These are phyloP conservation scores for Xylaria hypoxylon DNA, from an alignment of 2,329 filamentous ascomycete species.

Conservation along the genomic window DNA sequence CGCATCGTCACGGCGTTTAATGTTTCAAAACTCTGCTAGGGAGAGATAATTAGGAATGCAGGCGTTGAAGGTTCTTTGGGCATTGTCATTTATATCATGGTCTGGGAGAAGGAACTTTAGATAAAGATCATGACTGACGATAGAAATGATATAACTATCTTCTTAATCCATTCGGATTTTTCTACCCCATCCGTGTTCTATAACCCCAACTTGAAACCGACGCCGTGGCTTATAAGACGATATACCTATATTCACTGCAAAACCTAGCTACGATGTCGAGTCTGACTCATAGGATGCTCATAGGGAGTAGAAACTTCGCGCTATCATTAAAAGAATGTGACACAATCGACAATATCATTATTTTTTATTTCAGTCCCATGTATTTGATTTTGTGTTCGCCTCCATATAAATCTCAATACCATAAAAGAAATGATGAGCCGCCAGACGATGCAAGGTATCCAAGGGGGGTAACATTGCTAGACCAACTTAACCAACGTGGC, in stretches of 20 bases:
- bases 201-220: background rate
- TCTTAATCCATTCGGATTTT: background rate
- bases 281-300: background rate
- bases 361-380: background rate
- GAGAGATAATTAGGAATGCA: background rate
- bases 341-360: background rate
- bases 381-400: background rate
- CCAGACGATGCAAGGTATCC: constrained; percentile 14
- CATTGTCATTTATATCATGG: background rate
- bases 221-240: background rate
- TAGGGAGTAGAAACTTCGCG: background rate
- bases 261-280: no score
- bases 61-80: constrained; percentile 19
- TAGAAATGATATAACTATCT: constrained; percentile 6
- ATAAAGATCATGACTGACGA: constrained; percentile 11
- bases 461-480: background rate
- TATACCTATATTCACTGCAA: background rate
- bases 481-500: background rate
- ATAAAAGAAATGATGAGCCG: background rate
- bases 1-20: constrained; percentile 8
- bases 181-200: background rate
- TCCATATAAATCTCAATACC: background rate
- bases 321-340: background rate
- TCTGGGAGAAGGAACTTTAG: background rate
- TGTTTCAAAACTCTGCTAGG: background rate